Evolutionary conservation across 345 rosid genomes (phyloP), one percentile per base, ranked within the genome.

Genomic region (Hirschfeldia incana): DNA sequence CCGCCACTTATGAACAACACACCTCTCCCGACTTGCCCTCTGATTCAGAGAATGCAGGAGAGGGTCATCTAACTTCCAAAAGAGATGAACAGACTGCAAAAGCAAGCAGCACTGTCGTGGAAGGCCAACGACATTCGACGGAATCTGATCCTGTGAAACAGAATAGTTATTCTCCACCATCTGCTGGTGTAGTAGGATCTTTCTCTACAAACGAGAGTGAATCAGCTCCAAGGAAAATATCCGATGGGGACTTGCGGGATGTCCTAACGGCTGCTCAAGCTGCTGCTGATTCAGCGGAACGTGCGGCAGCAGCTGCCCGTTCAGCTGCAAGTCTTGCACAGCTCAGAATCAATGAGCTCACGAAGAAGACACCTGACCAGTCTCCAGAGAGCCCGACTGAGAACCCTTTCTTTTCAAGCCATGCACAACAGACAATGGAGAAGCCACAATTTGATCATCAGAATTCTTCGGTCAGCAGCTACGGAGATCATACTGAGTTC

Each of bases 251-350:
- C 85, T 80, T 91, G 80, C 92, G 86, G 80, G 98, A 94, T 73
- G 94, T 94, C 44, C 70, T 94, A 76, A 89, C 83, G 49, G 97
- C 97, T 64, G 97, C 98, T 70, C 94, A 91, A 66, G 84, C 94
- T 66, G 98, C 98, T 80, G 98, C 97, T 29, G 98, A 92, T 44
- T 67, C 86, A 57, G 98, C 98, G 6, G 98, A 94, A 78, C 87
- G 85, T 76, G 97, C 98, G 4, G 98, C 97, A 62, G 83, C 97
- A 15, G 95, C 97, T 8, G 98, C 98, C 53, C 95, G 97, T 69
- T 82, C 97, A 67, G 98, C 91, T 59, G 98, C 98, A 69, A 83
- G 89, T 83, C 94, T 94, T 76, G 98, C 98, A 53, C 98, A 92
- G 82, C 81, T 90, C 61, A 89, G 92, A 85, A 92, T 92, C 76